A percentile compares a stretch with the other conserved stretches of the same genome.
These are phyloP conservation scores for Blastocystis sp. DNA, from an alignment of 352 stramenopile genomes.

Conservation along the genomic window DNA sequence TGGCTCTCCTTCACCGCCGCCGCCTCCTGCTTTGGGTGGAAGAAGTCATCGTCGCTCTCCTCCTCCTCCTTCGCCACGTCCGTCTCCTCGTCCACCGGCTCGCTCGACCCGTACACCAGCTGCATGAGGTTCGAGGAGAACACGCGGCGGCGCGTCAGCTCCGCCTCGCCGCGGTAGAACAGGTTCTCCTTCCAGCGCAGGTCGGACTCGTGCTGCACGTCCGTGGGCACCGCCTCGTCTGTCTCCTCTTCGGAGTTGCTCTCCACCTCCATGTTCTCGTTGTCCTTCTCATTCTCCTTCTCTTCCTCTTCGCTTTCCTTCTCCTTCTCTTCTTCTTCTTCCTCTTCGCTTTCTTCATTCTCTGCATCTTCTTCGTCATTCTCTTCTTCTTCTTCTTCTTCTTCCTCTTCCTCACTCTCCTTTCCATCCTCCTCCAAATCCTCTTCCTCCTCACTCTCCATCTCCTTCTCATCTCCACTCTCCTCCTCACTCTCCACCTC, in stretches of 20 bases:
- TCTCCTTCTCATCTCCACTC: constrained; percentile 70
- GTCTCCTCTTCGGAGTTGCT: background rate
- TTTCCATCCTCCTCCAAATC: constrained; percentile 36
- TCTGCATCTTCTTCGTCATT: constrained; percentile 70
- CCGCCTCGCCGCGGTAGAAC: constrained; percentile 46
- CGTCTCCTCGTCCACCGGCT: constrained; percentile 23
- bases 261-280: background rate
- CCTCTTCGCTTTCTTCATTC: constrained; percentile 23
- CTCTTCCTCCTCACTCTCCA: constrained; percentile 77
- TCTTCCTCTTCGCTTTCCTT: constrained; percentile 50
- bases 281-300: constrained; percentile 1
- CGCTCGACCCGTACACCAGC: constrained; percentile 35
- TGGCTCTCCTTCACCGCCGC: background rate
- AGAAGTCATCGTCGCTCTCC: constrained; percentile 72
- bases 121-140: constrained; percentile 49
- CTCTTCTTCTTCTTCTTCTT: constrained; percentile 72
- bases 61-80: constrained; percentile 50
- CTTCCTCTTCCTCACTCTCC: constrained; percentile 58
- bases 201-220: constrained; percentile 26
- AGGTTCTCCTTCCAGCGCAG: constrained; percentile 55
- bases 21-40: constrained; percentile 51
- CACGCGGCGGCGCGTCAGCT: constrained; percentile 27
- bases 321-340: constrained; percentile 27
- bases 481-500: constrained; percentile 68
- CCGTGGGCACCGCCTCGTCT: background rate